A percentile compares a stretch with the other conserved stretches of the same genome.
Evolutionary conservation across 1,284 basidiomycete genomes (phyloP).

Genomic region (Pseudozyma pruni): DNA sequence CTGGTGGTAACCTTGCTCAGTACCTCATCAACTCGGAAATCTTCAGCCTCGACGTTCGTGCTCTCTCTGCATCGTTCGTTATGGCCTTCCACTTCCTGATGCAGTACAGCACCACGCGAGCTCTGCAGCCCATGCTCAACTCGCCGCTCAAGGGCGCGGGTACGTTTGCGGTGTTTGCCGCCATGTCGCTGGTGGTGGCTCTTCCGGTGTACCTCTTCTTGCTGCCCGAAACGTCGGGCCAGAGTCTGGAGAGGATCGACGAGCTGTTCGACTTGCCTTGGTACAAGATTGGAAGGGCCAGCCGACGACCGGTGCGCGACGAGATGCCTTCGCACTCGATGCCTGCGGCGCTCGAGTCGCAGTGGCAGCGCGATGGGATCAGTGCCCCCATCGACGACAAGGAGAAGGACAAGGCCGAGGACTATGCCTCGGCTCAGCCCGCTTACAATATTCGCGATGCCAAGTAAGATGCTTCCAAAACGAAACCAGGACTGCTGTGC

Average conservation of each 20-base stretch:
- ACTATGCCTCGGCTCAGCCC: slow-evolving; percentile 13
- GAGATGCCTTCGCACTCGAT: slow-evolving; percentile 46
- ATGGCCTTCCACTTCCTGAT: slow-evolving; percentile 48
- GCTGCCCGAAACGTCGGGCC: slow-evolving; percentile 47
- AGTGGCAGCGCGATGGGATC: slow-evolving; percentile 13
- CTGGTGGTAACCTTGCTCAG: slow-evolving; percentile 48
- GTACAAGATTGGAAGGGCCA: slow-evolving; percentile 49
- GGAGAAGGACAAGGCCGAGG: slow-evolving; percentile 35
- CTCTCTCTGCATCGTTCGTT: slow-evolving; percentile 41
- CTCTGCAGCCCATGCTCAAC: slow-evolving; percentile 48
- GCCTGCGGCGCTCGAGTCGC: slow-evolving; percentile 44
- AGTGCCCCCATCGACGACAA: slow-evolving; percentile 22
- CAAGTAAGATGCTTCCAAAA: slow-evolving; percentile 13
- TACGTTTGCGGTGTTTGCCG: slow-evolving; percentile 41
- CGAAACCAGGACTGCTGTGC: too few relatives aligned
- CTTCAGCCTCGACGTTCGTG: slow-evolving; percentile 44
- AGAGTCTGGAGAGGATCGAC: slow-evolving; percentile 48
- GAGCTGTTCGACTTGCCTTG: slow-evolving; percentile 49
- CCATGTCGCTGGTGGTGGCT: slow-evolving; percentile 30
- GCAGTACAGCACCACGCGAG: slow-evolving; percentile 44
- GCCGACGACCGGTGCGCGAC: slow-evolving; percentile 35
- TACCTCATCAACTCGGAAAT: slow-evolving; percentile 51
- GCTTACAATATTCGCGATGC: slow-evolving; percentile 24
- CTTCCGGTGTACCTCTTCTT: slow-evolving; percentile 46
- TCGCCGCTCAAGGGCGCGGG: slow-evolving; percentile 41